Conservation (phyloP, 192 early-diverging fungal genomes). For the Dissophora ornata region DNA sequence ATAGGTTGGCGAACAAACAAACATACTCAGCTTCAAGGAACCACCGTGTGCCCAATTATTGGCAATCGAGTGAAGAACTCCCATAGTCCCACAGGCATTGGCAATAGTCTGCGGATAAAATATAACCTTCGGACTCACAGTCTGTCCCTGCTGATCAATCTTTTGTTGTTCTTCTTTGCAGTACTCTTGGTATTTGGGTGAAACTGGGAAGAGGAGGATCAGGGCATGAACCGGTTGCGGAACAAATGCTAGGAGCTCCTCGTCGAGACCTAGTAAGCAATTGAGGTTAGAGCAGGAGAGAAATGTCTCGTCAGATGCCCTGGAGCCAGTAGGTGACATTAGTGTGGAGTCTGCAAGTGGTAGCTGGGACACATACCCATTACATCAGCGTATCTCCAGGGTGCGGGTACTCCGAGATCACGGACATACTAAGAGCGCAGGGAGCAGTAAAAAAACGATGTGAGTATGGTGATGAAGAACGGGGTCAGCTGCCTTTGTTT, state of each 20-base stretch:
- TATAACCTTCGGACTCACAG: conserved; percentile 68
- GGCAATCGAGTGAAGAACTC: conserved; percentile 86
- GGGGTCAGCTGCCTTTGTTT: no score
- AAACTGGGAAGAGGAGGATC: conserved; percentile 88
- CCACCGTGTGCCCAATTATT: conserved; percentile 71
- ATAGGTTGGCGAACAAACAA: no score
- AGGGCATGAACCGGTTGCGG: conserved; percentile 87
- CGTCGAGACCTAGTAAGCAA: conserved; percentile 73
- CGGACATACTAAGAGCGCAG: conserved; percentile 69
- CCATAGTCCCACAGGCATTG: conserved; percentile 97
- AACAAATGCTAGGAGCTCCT: conserved; percentile 82
- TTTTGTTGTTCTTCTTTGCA: conserved; percentile 59
- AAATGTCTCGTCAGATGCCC: no score
- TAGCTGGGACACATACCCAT: conserved; percentile 59
- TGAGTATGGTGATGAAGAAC: not conserved
- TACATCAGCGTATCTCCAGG: conserved; percentile 83
- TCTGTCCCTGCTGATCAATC: conserved; percentile 62
- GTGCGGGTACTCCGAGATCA: conserved; percentile 71
- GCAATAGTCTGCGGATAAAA: conserved; percentile 89
- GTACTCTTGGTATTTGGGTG: conserved; percentile 67
- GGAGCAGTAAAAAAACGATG: no score
- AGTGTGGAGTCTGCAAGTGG: no score
- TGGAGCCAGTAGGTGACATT: no score
- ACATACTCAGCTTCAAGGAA: conserved; percentile 54
- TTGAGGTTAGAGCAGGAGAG: not conserved